Base-by-base conservation (phyloP, 441 rosid species). In the Populus hybrid region DNA sequence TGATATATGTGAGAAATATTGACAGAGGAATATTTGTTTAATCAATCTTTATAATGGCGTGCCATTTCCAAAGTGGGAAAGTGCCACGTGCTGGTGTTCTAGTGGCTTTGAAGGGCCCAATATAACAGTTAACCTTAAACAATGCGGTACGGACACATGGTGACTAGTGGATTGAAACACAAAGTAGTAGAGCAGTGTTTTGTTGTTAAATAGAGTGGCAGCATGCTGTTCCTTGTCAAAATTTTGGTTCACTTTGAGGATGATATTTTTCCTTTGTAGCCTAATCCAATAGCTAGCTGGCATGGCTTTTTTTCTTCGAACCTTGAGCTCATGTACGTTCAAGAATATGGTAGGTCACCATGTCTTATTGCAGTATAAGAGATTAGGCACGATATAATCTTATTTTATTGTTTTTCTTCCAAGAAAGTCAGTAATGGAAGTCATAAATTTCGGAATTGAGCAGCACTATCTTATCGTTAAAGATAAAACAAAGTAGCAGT, bases 291-390 rank as follows among this genome's bases (percentile, higher is more conserved):
- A 69, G 65, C 65, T 63, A 26, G 24, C 78, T 70, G 77, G 73
- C 81, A 71, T 61, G 68, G 78, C 16, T 45, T 3, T 50, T 73
- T 29, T 80, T 61, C 84, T 85, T 87, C 87, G 89, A 89, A 89
- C 86, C 89, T 80, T 79, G 93, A 83, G 88, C 87, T 81, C 82
- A 79, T 78, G 76, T 84, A 75, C 79, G 76, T 78, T 88, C 66
- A 70, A 77, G 61, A 76, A 80, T 40, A 68, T 73, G 65, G 86
- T 88, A 83, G 90, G 85, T 72, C 89, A 71, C 24, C 56, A 65
- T 74, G 78, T 77, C 68, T 70, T 76, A 68, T 68, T n/a, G 36
- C 23, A 64, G 75, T 71, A 67, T 74, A 73, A 75, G 78, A 31
- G 35, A 9, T 26, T 2, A n/a, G 50, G 20, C 18, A 6, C 8